Evolutionary conservation across 371 early-diverging fungal genomes (phyloP).

Genomic region (Mucor racemosus): DNA sequence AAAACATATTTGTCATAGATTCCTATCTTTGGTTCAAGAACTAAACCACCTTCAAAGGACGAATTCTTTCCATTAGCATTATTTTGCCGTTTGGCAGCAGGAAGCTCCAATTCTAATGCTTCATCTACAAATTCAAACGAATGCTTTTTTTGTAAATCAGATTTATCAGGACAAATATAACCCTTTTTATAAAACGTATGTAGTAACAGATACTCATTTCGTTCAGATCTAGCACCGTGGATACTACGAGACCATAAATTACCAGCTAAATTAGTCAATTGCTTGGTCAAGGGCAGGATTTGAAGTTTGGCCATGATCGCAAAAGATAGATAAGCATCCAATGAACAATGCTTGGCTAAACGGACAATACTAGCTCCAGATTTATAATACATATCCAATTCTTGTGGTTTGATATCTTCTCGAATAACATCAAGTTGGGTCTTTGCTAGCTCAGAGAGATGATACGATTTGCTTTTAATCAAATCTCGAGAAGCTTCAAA

Average conservation of each 20-base stretch:
- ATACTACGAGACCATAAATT: constrained; percentile 91
- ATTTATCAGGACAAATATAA: constrained; percentile 87
- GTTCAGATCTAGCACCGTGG: constrained; percentile 88
- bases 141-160: not conserved
- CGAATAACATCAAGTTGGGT: constrained; percentile 73
- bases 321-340: constrained; percentile 76
- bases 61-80: not conserved
- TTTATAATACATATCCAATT: constrained; percentile 65
- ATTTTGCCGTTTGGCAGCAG: constrained; percentile 35
- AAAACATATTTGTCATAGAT: constrained; percentile 95
- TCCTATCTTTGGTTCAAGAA: constrained; percentile 96
- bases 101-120: constrained; percentile 34
- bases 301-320: constrained; percentile 82
- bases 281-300: constrained; percentile 85
- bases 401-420: constrained; percentile 76
- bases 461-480: constrained; percentile 80
- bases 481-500: constrained; percentile 84
- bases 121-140: not conserved
- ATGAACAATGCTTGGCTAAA: constrained; percentile 75
- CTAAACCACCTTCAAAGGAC: constrained; percentile 97
- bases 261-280: constrained; percentile 90
- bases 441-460: constrained; percentile 71
- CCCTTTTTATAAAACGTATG: constrained; percentile 91
- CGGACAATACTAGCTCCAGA: constrained; percentile 55
- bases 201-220: constrained; percentile 96